Conservation (phyloP, 1,284 basidiomycete species). For the Trichosporon faecale region DNA sequence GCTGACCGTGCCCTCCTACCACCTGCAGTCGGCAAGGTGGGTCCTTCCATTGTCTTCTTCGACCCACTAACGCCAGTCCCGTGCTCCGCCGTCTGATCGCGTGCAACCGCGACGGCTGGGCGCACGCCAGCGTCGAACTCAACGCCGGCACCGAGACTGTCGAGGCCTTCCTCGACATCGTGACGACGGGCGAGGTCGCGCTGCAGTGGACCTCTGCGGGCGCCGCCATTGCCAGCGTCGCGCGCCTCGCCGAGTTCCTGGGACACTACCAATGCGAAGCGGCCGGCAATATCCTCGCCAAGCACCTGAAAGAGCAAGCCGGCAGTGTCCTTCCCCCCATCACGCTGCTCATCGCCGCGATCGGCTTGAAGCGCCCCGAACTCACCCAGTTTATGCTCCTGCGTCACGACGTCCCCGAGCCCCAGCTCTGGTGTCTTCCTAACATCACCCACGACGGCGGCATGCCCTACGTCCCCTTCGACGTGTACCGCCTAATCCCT, state of each 20-base stretch:
- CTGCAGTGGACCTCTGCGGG: background rate
- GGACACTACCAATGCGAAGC: background rate
- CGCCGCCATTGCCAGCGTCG: background rate
- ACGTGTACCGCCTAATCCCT: background rate
- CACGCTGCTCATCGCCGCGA: background rate
- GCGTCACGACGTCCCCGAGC: background rate
- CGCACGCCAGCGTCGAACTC: background rate
- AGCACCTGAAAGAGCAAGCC: background rate
- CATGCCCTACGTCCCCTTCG: background rate
- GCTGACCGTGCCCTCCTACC: background rate
- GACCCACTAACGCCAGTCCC: background rate
- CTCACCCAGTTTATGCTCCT: background rate
- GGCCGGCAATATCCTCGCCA: background rate
- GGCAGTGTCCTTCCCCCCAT: background rate
- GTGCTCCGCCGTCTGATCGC: background rate
- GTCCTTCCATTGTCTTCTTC: background rate
- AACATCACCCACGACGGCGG: background rate
- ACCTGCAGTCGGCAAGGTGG: background rate
- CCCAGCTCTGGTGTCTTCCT: background rate
- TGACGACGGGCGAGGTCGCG: background rate
- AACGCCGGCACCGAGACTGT: background rate
- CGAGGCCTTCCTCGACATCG: background rate
- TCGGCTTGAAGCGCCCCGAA: conserved; percentile 45
- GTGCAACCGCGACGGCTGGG: background rate
- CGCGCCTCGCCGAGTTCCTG: background rate